Evolutionary conservation across 805 yeast species (phyloP), one percentile per base, ranked within the genome.

Genomic region (Clavispora asparagi): DNA sequence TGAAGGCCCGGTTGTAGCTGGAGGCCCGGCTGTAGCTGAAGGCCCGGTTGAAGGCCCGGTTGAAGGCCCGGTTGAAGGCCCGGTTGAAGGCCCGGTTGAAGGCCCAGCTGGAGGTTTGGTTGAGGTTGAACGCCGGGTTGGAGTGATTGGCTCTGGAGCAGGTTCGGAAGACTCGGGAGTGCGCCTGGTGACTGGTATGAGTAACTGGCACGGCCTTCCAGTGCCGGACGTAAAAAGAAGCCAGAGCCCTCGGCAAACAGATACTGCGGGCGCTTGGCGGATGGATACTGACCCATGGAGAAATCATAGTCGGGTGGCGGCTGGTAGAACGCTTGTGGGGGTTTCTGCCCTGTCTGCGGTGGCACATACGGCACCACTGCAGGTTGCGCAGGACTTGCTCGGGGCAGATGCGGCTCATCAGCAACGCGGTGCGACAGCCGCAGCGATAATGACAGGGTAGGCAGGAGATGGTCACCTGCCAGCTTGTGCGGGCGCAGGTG

Each of bases 331-430:
- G 40, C 40, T 6, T 48, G 32, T 2, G 43, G 46, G 26, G 44
- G 50, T 39, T 49, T 47, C 29, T 39, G 48, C 6, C 36, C 25
- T 2, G 42, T 3, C 12, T 16, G 27, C 30, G 46, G 28, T 11
- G 29, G 47, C 26, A 27, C 45, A 9, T 41, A 48, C 19, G 16
- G 43, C 5, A n/a, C 4, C 1, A 17, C 25, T 9, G 37, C 13
- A 17, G 37, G 9, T 27, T 36, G 46, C 7, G 25, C 36, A 0
- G 73, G 74, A 1, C 72, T 67, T 1, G 73, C 63, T 36, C 63
- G 69, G 0, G 76, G 76, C 5, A 73, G 67, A 40, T 67, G 72
- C 1, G 72, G 67, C 44, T 68, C 67, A 16, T 70, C 74, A 12
- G 56, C 49, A 16, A 55, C 54, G 42, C 61, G 63, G 5, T 47